Conservation (phyloP, 805 yeast genomes). For the Candida hungchunana region DNA sequence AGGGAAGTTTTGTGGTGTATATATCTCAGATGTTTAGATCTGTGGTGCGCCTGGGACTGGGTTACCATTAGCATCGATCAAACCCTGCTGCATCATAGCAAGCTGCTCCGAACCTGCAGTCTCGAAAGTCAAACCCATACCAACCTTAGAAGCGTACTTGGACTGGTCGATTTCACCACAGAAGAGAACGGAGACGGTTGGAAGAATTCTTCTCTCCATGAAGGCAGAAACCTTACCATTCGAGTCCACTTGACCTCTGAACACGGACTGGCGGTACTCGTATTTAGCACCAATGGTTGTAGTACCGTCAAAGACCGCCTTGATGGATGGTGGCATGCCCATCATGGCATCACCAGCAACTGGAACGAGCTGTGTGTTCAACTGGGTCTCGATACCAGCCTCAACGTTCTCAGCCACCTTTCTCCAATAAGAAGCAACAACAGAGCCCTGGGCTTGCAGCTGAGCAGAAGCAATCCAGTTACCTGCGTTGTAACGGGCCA, state of each 20-base stretch:
- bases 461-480: constrained; percentile 94
- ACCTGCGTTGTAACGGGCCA: constrained; percentile 83
- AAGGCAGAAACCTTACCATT: constrained; percentile 86
- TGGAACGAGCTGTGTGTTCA: constrained; percentile 73
- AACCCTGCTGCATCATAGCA: constrained; percentile 86
- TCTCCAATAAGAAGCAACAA: constrained; percentile 90
- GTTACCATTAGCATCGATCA: constrained; percentile 78
- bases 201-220: constrained; percentile 90
- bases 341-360: constrained; percentile 62
- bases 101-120: constrained; percentile 92
- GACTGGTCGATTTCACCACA: constrained; percentile 90
- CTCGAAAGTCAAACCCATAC: constrained; percentile 94
- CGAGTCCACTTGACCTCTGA: constrained; percentile 92
- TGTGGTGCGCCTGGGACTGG: constrained; percentile 79
- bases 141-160: constrained; percentile 74
- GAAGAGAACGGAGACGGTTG: constrained; percentile 84
- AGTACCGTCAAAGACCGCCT: constrained; percentile 83
- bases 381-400: constrained; percentile 86
- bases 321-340: constrained; percentile 77
- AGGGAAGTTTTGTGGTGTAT: not conserved
- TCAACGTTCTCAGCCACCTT: constrained; percentile 89
- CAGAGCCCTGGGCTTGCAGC: constrained; percentile 87
- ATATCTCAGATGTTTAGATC: constrained; percentile 27
- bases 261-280: constrained; percentile 93
- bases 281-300: constrained; percentile 96